Conservation (phyloP, 192 early-diverging fungal species). For the Backusella liffmaniae region DNA sequence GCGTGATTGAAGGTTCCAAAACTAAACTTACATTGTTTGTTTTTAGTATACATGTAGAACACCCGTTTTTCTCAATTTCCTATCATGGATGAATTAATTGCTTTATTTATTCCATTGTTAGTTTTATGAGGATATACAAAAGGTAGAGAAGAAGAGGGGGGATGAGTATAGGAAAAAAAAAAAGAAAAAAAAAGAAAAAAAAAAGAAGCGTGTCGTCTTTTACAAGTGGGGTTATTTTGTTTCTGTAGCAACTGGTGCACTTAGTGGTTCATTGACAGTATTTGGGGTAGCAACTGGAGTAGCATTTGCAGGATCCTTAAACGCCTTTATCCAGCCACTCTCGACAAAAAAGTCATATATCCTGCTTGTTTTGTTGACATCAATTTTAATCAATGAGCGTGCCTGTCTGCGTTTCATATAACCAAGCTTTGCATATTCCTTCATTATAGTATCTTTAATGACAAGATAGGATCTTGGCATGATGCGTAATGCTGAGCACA, state of each 20-base stretch:
- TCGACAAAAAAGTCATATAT: constrained; percentile 94
- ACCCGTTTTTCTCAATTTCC: not conserved
- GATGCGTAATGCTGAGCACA: constrained; percentile 84
- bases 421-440: constrained; percentile 78
- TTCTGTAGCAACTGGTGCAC: not conserved
- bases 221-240: not conserved
- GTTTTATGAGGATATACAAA: constrained; percentile 1
- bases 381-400: constrained; percentile 88
- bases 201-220: not conserved
- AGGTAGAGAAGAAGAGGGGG: not conserved
- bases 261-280: not conserved
- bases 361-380: constrained; percentile 82
- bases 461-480: constrained; percentile 87
- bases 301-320: constrained; percentile 17
- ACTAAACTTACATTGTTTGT: too few relatives aligned
- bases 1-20: too few relatives aligned
- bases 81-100: not conserved
- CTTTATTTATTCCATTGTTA: not conserved
- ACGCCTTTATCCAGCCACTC: constrained; percentile 85
- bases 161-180: not conserved
- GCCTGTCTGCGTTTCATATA: constrained; percentile 71
- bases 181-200: not conserved
- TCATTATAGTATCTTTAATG: constrained; percentile 89
- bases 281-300: constrained; percentile 1
- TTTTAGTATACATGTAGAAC: too few relatives aligned